Percentiles rank a stretch among this genome's conserved stretches.
These are phyloP conservation scores for Tagetes erecta DNA, from an alignment of 129 eudicot genomes.

Conservation along the genomic window DNA sequence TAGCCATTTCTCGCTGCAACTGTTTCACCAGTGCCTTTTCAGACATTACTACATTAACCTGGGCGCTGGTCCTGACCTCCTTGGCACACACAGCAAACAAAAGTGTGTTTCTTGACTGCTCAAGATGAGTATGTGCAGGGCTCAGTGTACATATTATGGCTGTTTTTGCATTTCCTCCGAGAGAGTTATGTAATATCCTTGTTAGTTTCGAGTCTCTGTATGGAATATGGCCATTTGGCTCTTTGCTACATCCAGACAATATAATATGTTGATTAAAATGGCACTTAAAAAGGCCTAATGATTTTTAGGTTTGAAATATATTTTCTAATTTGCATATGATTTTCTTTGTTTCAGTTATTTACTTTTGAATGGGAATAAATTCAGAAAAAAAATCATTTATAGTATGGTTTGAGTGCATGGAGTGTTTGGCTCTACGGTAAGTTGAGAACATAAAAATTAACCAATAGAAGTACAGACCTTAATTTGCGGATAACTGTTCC, in stretches of 20 bases:
- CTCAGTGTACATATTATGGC: slow-evolving; percentile 92
- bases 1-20: slow-evolving; percentile 59
- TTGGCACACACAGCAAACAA: slow-evolving; percentile 89
- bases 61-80: slow-evolving; percentile 78
- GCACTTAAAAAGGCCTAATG: background rate
- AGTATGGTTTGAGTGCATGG: background rate
- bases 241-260: slow-evolving; percentile 59
- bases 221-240: slow-evolving; percentile 72
- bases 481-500: slow-evolving; percentile 46
- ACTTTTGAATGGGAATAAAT: background rate
- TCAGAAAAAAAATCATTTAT: background rate
- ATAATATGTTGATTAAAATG: background rate
- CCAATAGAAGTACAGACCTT: slow-evolving; percentile 24
- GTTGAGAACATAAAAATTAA: background rate
- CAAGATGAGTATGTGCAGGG: slow-evolving; percentile 83
- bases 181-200: slow-evolving; percentile 82
- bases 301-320: background rate
- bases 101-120: slow-evolving; percentile 95
- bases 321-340: background rate
- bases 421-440: background rate
- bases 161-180: slow-evolving; percentile 94
- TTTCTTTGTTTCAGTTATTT: background rate
- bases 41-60: slow-evolving; percentile 83
- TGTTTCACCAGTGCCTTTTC: slow-evolving; percentile 89
- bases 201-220: slow-evolving; percentile 97